Conservation (phyloP, 805 yeast species). For the Starmerella bacillaris region DNA sequence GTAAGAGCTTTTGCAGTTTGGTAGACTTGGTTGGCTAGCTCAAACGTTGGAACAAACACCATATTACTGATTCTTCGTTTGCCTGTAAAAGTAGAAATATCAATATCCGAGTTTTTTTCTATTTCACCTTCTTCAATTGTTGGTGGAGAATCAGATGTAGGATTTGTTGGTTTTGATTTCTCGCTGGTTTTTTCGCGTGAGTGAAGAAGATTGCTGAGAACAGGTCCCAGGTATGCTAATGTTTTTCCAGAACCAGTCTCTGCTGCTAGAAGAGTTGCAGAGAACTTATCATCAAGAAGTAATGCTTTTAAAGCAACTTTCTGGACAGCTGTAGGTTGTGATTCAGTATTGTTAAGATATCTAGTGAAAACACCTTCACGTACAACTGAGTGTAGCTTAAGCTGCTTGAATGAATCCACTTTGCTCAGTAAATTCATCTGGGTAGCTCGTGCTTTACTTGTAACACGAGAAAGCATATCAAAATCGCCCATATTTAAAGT, state of each 20-base stretch:
- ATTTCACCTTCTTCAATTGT: neutral
- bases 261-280: constrained; percentile 57
- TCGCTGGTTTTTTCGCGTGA: constrained; percentile 26
- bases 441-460: constrained; percentile 17
- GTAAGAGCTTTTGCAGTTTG: constrained; percentile 21
- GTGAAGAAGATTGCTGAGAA: constrained; percentile 49
- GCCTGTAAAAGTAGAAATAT: too few relatives aligned
- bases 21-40: constrained; percentile 65
- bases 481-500: constrained; percentile 23
- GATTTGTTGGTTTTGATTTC: neutral
- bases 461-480: constrained; percentile 17
- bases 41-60: constrained; percentile 78
- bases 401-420: constrained; percentile 44
- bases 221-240: constrained; percentile 69
- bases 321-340: constrained; percentile 63
- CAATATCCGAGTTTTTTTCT: neutral
- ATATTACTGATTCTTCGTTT: constrained; percentile 43
- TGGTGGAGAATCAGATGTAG: neutral
- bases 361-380: constrained; percentile 41
- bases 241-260: constrained; percentile 97
- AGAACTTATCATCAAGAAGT: constrained; percentile 19
- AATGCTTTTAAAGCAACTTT: constrained; percentile 49
- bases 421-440: constrained; percentile 29
- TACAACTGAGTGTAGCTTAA: constrained; percentile 49
- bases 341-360: constrained; percentile 21